A percentile compares a stretch with the other conserved stretches of the same genome.
phyloP scores from a whole-genome alignment of 495 filamentous ascomycete species.

The Sordaria brevicollis region DNA sequence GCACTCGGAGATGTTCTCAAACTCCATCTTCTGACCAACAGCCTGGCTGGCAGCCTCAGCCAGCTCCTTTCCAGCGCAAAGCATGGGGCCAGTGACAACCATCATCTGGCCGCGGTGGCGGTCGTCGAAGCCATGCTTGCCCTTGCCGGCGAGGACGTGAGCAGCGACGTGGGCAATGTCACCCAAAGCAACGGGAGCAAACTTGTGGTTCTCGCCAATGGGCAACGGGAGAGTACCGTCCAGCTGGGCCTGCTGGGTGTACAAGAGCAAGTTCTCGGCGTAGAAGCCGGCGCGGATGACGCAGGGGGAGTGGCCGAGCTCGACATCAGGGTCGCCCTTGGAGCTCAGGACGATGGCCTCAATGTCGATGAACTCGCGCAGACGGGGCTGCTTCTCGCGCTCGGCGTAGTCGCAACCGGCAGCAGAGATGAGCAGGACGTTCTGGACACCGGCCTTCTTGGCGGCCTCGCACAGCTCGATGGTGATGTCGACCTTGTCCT shows the following conservation, averaged over 20 bases:
- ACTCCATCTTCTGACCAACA: slow-evolving; percentile 37
- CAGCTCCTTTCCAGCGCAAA: slow-evolving; percentile 41
- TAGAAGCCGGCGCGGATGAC: slow-evolving; percentile 48
- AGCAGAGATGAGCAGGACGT: slow-evolving; percentile 42
- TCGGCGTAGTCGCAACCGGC: slow-evolving; percentile 47
- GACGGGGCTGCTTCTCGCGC: slow-evolving; percentile 35
- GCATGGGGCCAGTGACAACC: slow-evolving; percentile 44
- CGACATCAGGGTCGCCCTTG: slow-evolving; percentile 35
- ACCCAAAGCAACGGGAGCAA: slow-evolving; percentile 42
- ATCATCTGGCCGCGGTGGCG: slow-evolving; percentile 47
- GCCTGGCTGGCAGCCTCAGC: slow-evolving; percentile 40
- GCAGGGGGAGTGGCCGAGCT: slow-evolving; percentile 35
- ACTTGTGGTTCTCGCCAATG: slow-evolving; percentile 40
- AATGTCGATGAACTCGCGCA: slow-evolving; percentile 46
- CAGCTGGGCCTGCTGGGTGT: slow-evolving; percentile 35
- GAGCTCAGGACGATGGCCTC: slow-evolving; percentile 33
- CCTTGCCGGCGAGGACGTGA: slow-evolving; percentile 39
- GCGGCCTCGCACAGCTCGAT: slow-evolving; percentile 39
- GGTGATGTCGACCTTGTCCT: slow-evolving; percentile 38
- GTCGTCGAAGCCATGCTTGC: slow-evolving; percentile 46
- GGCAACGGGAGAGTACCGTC: slow-evolving; percentile 40
- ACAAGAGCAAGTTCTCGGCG: slow-evolving; percentile 45
- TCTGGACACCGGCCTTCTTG: slow-evolving; percentile 39
- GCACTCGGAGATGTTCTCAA: slow-evolving; percentile 44
- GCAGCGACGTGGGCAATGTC: slow-evolving; percentile 43